Conservation (phyloP, 2,329 filamentous ascomycete genomes). For the Fusarium sulawesiense region DNA sequence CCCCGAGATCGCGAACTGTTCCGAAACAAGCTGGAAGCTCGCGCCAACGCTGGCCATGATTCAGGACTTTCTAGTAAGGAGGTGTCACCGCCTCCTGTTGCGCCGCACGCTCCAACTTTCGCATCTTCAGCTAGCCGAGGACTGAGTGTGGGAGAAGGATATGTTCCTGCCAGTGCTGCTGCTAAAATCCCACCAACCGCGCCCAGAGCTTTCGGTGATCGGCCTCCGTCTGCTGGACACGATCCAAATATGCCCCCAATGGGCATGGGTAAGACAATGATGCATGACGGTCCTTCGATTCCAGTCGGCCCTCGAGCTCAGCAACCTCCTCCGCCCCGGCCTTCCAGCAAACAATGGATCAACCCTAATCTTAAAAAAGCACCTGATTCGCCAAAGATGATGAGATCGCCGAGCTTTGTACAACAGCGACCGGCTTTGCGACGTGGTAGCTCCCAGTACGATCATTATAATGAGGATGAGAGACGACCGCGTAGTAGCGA, state of each 20-base stretch:
- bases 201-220: slow-evolving; percentile 64
- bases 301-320: slow-evolving; percentile 66
- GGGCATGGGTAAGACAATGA: slow-evolving; percentile 56
- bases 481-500: slow-evolving; percentile 65
- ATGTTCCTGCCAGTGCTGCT: slow-evolving; percentile 47
- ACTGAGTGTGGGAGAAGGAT: slow-evolving; percentile 48
- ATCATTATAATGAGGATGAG: slow-evolving; percentile 55
- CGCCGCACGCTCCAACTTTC: slow-evolving; percentile 69
- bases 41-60: slow-evolving; percentile 62
- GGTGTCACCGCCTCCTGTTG: slow-evolving; percentile 67
- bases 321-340: slow-evolving; percentile 57
- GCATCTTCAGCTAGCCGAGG: slow-evolving; percentile 65
- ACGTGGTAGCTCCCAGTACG: slow-evolving; percentile 51
- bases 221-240: slow-evolving; percentile 57
- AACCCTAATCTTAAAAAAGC: slow-evolving; percentile 64
- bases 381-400: slow-evolving; percentile 64
- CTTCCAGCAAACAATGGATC: slow-evolving; percentile 70
- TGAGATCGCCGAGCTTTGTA: slow-evolving; percentile 62
- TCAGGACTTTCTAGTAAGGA: slow-evolving; percentile 60
- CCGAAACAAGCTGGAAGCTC: slow-evolving; percentile 62
- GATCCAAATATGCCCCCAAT: slow-evolving; percentile 53
- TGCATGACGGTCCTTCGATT: slow-evolving; percentile 60
- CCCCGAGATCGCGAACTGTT: slow-evolving; percentile 58
- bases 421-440: slow-evolving; percentile 55
- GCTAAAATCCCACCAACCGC: slow-evolving; percentile 66